Base-by-base conservation (phyloP, 164 flowering plant genomes). In the Houttuynia cordata region DNA sequence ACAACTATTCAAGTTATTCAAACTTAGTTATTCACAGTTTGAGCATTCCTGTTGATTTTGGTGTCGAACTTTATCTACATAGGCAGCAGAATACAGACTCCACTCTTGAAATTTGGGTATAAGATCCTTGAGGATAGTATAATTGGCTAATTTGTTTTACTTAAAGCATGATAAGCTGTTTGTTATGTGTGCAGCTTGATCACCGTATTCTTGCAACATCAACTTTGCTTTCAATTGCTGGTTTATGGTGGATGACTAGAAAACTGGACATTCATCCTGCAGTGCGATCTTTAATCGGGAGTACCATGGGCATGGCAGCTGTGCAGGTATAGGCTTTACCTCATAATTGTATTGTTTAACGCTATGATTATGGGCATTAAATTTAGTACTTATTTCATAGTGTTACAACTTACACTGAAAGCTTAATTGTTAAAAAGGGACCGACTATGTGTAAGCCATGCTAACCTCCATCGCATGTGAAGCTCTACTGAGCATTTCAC, bases 221-320 rank as follows among this genome's bases (percentile, higher is more conserved):
- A 8, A 25, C 60, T 17, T 51, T 62, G 53, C 40, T 51, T n/a
- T 63, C 66, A 24, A 25, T 63, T 30, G 24, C 42, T 20, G 66
- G 60, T 47, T 34, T 63, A 24, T 57, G 66, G 94, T 77, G 72
- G 86, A 57, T 76, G 23, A 80, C 97, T 12, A 86, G 80, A 70
- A 88, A 85, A 72, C 45, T 86, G 60, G 96, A 90, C 65, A 64
- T 93, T 60, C 94, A 90, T 78, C 97, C 97, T 56, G 94, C 88
- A n/a, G 67, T 93, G 8, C 70, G 76, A 60, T 78, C 86, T 22
- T 66, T 90, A 64, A 74, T 93, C 49, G 87, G 87, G 58, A 84
- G 80, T 74, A 80, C 83, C n/a, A 18, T 85, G 59, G 96, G 95
- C 70, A 88, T 93, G 97, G 91, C 96, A 67, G 83, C 81, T 63